Percentiles rank a stretch among this genome's conserved stretches.
Evolutionary conservation across 805 yeast genomes (phyloP).

Genomic region (Candida arabinofermentans): DNA sequence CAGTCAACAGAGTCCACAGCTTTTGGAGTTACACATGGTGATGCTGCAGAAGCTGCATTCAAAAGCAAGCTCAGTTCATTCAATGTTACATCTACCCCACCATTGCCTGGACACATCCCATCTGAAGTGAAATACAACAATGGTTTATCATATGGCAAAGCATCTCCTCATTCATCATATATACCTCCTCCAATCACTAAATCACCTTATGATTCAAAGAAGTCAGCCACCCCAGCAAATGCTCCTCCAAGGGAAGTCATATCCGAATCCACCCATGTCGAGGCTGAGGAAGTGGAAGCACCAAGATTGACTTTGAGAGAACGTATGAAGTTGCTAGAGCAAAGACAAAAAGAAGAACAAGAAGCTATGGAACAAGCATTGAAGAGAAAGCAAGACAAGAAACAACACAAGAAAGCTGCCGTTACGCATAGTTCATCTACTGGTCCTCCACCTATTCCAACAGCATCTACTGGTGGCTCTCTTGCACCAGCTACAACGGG

Average conservation of each 20-base stretch:
- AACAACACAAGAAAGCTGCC: slow-evolving; percentile 34
- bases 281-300: slow-evolving; percentile 45
- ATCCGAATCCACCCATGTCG: slow-evolving; percentile 25
- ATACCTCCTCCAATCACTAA: slow-evolving; percentile 40
- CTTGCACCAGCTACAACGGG: slow-evolving; percentile 1
- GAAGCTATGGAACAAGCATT: slow-evolving; percentile 59
- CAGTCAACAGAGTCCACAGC: not conserved
- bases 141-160: slow-evolving; percentile 51
- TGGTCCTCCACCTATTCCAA: slow-evolving; percentile 1
- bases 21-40: not conserved
- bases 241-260: slow-evolving; percentile 21
- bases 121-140: slow-evolving; percentile 42
- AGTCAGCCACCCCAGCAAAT: slow-evolving; percentile 3
- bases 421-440: too few species aligned
- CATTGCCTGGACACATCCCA: slow-evolving; percentile 31
- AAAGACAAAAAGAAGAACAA: slow-evolving; percentile 76
- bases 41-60: slow-evolving; percentile 28
- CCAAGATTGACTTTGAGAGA: slow-evolving; percentile 85
- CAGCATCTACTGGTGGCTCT: slow-evolving; percentile 13
- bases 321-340: slow-evolving; percentile 78
- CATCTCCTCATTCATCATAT: slow-evolving; percentile 57
- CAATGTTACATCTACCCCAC: slow-evolving; percentile 39
- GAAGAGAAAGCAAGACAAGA: slow-evolving; percentile 49
- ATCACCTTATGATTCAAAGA: slow-evolving; percentile 24
- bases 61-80: slow-evolving; percentile 48